Evolutionary conservation across 2,329 filamentous ascomycete species (phyloP), one percentile per base, ranked within the genome.

Genomic region (Plenodomus tracheiphilus): DNA sequence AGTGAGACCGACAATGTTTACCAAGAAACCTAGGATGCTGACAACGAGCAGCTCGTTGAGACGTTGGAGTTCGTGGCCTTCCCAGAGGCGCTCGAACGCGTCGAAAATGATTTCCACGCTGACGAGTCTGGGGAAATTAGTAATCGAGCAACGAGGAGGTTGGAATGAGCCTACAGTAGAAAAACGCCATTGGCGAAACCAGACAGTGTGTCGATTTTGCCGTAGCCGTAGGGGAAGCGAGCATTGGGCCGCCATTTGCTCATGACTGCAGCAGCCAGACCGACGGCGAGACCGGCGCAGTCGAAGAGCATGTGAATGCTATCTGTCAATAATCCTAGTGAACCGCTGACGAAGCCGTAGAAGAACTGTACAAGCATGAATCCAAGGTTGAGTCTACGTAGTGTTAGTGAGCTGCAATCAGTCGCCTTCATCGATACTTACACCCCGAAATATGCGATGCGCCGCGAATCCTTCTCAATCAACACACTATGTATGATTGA

Each of bases 301-400:
- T 99, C 94, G 64, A 99, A 97, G 66, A 99, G 93, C 94, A 99
- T 99, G 75, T 99, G 94, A 55, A 99, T 94, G 65, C 92, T 97
- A 73, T 99, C 94, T 59, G 91, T 96, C 16, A 99, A 83, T n/a
- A 99, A 80, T 2, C 94, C 94, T 4, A 99, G 78, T 0, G 94
- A 99, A 59, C 96, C 92, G 3, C 91, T 97, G 10, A 94, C 76
- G 63, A 94, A 95, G 41, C 94, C 94, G 66, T 99, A 99, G 53
- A 93, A 91, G 35, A 92, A 88, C 66, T 99, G 94, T 1, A 99
- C 85, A 28, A 89, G 77, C 94, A 99, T 99, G 72, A 99, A 99
- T 6, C 79, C 81, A 61, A 99, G 91, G 69, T 99, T 99, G 46
- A 99, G 82, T 53, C 91, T 96, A 37, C 10, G 2, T 25, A 17